Conservation (phyloP, 2,329 filamentous ascomycete species). For the Stemphylium vesicarium region DNA sequence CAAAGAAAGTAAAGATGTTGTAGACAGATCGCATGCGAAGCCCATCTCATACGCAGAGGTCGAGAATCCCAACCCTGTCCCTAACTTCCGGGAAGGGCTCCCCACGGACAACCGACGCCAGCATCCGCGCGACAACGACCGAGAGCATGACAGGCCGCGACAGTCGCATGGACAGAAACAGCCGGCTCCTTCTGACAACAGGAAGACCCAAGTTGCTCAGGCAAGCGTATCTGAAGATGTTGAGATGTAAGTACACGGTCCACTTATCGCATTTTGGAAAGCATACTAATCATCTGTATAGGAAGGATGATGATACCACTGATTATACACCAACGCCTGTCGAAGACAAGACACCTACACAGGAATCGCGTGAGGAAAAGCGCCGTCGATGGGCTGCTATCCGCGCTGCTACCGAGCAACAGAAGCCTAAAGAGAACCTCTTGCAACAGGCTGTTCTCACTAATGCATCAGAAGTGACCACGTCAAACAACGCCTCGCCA, state of each 20-base stretch:
- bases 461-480: conserved; percentile 63
- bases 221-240: conserved; percentile 19
- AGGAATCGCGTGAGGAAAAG: conserved; percentile 44
- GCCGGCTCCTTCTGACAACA: conserved; percentile 9
- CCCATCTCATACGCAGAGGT: conserved; percentile 43
- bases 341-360: conserved; percentile 35
- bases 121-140: conserved; percentile 8
- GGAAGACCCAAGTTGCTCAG: conserved; percentile 1
- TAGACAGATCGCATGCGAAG: conserved; percentile 24
- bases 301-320: conserved; percentile 25
- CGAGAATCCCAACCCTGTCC: conserved; percentile 52
- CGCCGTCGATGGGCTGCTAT: conserved; percentile 43
- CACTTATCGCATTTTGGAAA: background rate
- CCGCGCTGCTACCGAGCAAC: conserved; percentile 47
- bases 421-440: conserved; percentile 64
- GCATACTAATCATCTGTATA: conserved; percentile 18
- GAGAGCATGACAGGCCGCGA: conserved; percentile 2
- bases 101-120: conserved; percentile 11
- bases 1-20: conserved; percentile 15
- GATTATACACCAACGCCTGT: conserved; percentile 26
- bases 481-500: conserved; percentile 57
- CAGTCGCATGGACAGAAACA: conserved; percentile 13
- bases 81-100: conserved; percentile 24
- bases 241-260: conserved; percentile 23
- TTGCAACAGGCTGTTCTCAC: conserved; percentile 74